Evolutionary conservation across 768 basidiomycete genomes (phyloP).

Genomic region (Phanerodontia chrysosporium): DNA sequence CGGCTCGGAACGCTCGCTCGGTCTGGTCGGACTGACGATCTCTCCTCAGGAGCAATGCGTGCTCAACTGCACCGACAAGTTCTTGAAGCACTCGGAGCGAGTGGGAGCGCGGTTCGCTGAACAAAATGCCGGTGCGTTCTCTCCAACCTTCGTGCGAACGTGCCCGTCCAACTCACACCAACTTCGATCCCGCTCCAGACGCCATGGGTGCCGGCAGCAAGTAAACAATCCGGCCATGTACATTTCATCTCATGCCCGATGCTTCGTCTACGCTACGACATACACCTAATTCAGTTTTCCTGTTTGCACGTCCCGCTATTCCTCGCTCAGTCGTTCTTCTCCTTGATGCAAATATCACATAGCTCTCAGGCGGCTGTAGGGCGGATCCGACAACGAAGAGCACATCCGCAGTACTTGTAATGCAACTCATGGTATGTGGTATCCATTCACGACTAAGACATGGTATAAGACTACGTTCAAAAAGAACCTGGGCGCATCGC

Average conservation of each 20-base stretch:
- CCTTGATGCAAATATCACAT: neutral
- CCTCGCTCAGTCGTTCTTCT: neutral
- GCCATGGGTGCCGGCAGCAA: constrained; percentile 32
- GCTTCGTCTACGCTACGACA: constrained; percentile 1
- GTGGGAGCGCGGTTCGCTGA: constrained; percentile 92
- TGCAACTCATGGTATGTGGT: neutral
- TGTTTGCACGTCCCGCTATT: neutral
- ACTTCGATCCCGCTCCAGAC: constrained; percentile 24
- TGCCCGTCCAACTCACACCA: neutral
- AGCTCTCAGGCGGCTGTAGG: neutral
- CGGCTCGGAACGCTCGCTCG: constrained; percentile 5
- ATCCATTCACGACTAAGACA: neutral
- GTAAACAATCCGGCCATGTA: neutral
- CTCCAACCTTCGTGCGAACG: constrained; percentile 2
- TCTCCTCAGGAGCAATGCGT: constrained; percentile 78
- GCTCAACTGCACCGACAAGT: constrained; percentile 94
- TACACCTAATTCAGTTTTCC: constrained; percentile 1
- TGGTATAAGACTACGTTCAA: neutral
- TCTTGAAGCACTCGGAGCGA: constrained; percentile 93
- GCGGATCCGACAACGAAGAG: too few relatives aligned
- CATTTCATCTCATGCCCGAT: neutral
- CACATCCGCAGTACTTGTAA: neutral
- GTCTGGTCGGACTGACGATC: neutral
- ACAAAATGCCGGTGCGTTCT: constrained; percentile 78
- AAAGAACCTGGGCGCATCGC: neutral